Evolutionary conservation across 768 basidiomycete species (phyloP), one percentile per base, ranked within the genome.

Genomic region (Postia placenta): DNA sequence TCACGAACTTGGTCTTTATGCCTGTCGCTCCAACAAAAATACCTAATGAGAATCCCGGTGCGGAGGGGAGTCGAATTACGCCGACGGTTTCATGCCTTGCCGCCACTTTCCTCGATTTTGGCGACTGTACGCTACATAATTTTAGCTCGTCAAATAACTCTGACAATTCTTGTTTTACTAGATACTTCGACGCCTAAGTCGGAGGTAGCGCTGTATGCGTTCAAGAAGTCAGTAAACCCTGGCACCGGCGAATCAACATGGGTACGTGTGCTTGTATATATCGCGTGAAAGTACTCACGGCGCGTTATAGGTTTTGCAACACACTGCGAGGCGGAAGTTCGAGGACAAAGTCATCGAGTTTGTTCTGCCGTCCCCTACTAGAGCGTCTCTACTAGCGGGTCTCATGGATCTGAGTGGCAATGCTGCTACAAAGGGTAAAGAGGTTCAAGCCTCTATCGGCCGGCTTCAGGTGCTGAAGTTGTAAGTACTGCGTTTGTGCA

Each of bases 41-140:
- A 58, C 56, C 36, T 56, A 53, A 56, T 11, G 45, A 52, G 11
- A 50, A 26, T 48, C 51, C 38, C 27, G 48, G 20, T 48, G 11
- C 33, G 6, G 62, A 53, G 49, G 47, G 50, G 1, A 66, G 69
- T 61, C 48, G 66, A 42, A 62, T 79, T n/a, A n/a, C n/a, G n/a
- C n/a, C n/a, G n/a, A n/a, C n/a, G n/a, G n/a, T n/a, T n/a, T n/a
- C n/a, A 9, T 78, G 75, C 55, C 62, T 88, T 5, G 69, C 74
- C 9, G 70, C 74, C 19, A 75, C 70, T 43, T 79, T 73, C 51
- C 62, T 83, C n/a, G 75, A 86, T 50, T 80, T 82, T 42, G 74
- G 73, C 41, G 74, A 82, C 51, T 83, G 85, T 87, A 62, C 53
- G 78, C 53, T 49, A 17, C 27, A n/a, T 27, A 9, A 4, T 19